Evolutionary conservation across 2,329 filamentous ascomycete genomes (phyloP).

Genomic region (Xylaria sp.): DNA sequence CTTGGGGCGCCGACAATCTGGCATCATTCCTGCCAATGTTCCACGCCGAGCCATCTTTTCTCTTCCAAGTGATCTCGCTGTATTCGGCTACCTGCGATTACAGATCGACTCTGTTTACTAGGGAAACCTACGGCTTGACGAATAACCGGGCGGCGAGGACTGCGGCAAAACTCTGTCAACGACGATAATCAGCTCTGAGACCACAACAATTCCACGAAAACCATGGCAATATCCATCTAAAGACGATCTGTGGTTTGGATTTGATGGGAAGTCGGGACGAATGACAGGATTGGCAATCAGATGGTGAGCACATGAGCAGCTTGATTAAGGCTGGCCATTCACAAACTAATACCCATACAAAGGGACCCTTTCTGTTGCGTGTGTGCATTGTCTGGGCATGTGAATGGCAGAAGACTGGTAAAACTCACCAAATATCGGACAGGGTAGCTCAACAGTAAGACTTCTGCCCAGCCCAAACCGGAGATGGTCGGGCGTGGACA

Average conservation of each 20-base stretch:
- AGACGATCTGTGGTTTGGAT: background rate
- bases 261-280: background rate
- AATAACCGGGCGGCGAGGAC: background rate
- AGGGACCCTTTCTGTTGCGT: background rate
- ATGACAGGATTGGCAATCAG: background rate
- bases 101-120: background rate
- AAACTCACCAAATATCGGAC: conserved; percentile 6
- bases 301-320: background rate
- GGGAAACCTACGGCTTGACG: background rate
- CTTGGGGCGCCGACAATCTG: background rate
- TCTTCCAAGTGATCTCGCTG: background rate
- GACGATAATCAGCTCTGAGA: conserved; percentile 4
- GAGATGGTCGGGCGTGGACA: background rate
- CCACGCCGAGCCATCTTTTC: background rate
- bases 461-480: background rate
- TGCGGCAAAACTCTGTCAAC: background rate
- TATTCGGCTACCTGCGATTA: background rate
- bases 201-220: background rate
- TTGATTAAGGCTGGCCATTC: background rate
- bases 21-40: conserved; percentile 4
- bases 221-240: background rate
- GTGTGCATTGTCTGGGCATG: background rate
- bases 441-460: background rate
- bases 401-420: background rate
- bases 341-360: background rate